A percentile compares a stretch with the other conserved stretches of the same genome.
These are phyloP conservation scores for Lyophyllum atratum DNA, from an alignment of 768 basidiomycete genomes.

Conservation along the genomic window DNA sequence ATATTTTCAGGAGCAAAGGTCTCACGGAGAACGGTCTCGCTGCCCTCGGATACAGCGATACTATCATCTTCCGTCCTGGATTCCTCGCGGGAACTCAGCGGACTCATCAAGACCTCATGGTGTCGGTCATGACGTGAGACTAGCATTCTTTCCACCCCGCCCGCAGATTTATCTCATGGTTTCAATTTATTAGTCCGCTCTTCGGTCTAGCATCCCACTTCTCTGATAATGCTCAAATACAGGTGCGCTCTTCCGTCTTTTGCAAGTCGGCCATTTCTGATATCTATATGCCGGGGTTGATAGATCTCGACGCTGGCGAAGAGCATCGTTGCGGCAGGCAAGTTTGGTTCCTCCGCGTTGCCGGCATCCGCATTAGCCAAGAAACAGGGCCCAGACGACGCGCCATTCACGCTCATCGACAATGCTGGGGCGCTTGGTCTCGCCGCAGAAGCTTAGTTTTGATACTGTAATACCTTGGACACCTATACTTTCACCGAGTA, in stretches of 20 bases:
- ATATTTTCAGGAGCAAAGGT: constrained; percentile 62
- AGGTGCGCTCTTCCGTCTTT: constrained; percentile 32
- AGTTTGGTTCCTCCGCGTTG: constrained; percentile 51
- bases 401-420: constrained; percentile 53
- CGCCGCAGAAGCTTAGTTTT: constrained; percentile 24
- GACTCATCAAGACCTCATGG: constrained; percentile 36
- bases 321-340: constrained; percentile 55
- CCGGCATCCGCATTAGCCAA: constrained; percentile 44
- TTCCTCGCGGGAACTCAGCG: constrained; percentile 52
- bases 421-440: constrained; percentile 50
- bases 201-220: constrained; percentile 39
- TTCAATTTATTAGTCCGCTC: constrained; percentile 31
- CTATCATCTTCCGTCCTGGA: constrained; percentile 69
- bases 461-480: too few species aligned
- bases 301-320: constrained; percentile 57
- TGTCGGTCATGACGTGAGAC: constrained; percentile 42
- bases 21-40: constrained; percentile 72
- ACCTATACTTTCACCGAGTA: too few species aligned
- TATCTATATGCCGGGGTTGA: neutral
- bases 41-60: constrained; percentile 66
- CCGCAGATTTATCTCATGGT: neutral
- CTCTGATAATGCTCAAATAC: constrained; percentile 41
- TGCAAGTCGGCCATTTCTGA: neutral
- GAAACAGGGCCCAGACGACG: constrained; percentile 37
- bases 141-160: neutral